Percentiles rank a stretch among this genome's conserved stretches.
phyloP scores from a whole-genome alignment of 768 basidiomycete genomes.

The Austroboletus eburneus region DNA sequence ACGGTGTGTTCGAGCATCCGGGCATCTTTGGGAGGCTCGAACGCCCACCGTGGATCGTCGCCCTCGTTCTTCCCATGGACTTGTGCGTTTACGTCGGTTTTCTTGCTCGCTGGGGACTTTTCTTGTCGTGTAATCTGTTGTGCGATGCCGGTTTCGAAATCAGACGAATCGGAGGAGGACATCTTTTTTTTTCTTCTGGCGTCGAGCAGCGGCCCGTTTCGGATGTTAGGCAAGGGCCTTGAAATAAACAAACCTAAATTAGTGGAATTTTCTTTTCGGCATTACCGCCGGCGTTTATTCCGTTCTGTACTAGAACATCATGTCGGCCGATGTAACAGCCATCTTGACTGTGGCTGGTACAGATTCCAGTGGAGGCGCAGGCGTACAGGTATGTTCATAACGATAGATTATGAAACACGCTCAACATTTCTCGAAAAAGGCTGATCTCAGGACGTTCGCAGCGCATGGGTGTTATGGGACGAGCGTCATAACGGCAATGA shows the following conservation, averaged over 20 bases:
- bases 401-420: background rate
- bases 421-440: constrained; percentile 39
- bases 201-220: constrained; percentile 2
- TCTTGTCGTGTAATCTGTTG: constrained; percentile 8
- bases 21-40: constrained; percentile 53
- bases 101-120: constrained; percentile 10
- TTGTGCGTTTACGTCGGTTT: too few species aligned
- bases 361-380: constrained; percentile 83
- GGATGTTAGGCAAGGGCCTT: constrained; percentile 28
- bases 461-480: constrained; percentile 76
- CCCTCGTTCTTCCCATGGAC: constrained; percentile 49
- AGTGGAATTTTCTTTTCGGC: too few species aligned
- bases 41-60: constrained; percentile 53
- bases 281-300: too few species aligned
- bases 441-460: constrained; percentile 83
- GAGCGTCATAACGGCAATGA: constrained; percentile 79
- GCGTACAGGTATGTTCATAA: constrained; percentile 63
- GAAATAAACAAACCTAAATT: constrained; percentile 29
- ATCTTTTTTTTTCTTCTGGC: background rate
- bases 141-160: constrained; percentile 8
- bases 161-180: constrained; percentile 26
- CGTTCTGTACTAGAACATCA: background rate
- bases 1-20: constrained; percentile 42
- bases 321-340: constrained; percentile 21
- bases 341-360: constrained; percentile 76